Conservation (phyloP, 2,329 filamentous ascomycete species). For the Penicillium vulpinum region DNA sequence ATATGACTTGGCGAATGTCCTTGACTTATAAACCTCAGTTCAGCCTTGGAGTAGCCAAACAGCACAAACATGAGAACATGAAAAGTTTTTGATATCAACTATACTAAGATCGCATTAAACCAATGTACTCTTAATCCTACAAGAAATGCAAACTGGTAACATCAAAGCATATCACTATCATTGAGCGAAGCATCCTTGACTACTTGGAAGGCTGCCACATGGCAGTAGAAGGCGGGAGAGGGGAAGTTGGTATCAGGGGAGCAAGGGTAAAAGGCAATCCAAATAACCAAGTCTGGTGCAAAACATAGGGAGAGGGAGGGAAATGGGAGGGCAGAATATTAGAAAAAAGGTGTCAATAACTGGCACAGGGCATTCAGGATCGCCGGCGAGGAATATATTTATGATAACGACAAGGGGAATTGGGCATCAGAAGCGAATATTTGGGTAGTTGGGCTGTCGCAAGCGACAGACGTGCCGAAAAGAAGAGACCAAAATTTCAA, state of each 20-base stretch:
- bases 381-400: slow-evolving; percentile 27
- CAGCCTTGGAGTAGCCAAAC: not conserved
- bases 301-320: not conserved
- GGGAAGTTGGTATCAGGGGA: slow-evolving; percentile 15
- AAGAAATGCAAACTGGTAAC: not conserved
- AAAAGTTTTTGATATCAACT: not conserved
- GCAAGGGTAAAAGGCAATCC: not conserved
- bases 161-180: slow-evolving; percentile 10
- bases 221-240: slow-evolving; percentile 8
- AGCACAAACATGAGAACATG: not conserved
- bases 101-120: not conserved
- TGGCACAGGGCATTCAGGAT: slow-evolving; percentile 17
- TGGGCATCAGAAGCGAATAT: slow-evolving; percentile 13
- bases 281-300: slow-evolving; percentile 7
- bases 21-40: not conserved
- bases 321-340: slow-evolving; percentile 13
- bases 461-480: slow-evolving; percentile 5
- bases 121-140: not conserved
- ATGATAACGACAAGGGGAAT: slow-evolving; percentile 29
- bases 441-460: slow-evolving; percentile 1
- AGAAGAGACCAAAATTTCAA: not conserved
- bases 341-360: slow-evolving; percentile 17
- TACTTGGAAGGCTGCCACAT: slow-evolving; percentile 5
- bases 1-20: not conserved
- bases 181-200: slow-evolving; percentile 18